phyloP scores from a whole-genome alignment of 208 protist species.

The Trypanosoma brucei region DNA sequence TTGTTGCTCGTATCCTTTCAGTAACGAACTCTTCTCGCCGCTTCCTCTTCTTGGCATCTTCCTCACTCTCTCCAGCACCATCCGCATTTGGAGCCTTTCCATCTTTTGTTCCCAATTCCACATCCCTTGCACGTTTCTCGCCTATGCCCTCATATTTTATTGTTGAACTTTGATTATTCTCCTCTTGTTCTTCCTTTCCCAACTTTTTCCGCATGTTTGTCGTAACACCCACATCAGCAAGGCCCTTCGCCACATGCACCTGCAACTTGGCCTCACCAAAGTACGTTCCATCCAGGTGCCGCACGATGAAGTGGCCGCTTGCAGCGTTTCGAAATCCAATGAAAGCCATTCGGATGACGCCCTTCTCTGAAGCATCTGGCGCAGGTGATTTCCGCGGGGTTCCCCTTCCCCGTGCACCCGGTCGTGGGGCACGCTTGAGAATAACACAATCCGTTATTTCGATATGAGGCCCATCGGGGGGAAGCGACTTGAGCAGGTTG shows the following conservation, averaged over 20 bases:
- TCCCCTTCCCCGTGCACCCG: neutral
- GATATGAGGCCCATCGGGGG: slow-evolving; percentile 71
- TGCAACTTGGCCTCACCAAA: slow-evolving; percentile 91
- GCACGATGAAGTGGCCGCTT: slow-evolving; percentile 82
- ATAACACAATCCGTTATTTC: slow-evolving; percentile 80
- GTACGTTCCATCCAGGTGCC: slow-evolving; percentile 92
- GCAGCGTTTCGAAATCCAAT: slow-evolving; percentile 89
- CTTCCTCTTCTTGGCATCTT: slow-evolving; percentile 14
- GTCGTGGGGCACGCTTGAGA: slow-evolving; percentile 32
- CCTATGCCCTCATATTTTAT: neutral
- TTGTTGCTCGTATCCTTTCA: slow-evolving; percentile 46
- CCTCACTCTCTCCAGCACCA: slow-evolving; percentile 9
- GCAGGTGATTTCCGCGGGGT: neutral
- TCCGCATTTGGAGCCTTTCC: slow-evolving; percentile 1
- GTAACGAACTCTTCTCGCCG: slow-evolving; percentile 63
- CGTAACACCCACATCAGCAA: slow-evolving; percentile 60
- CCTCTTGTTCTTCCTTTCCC: slow-evolving; percentile 17
- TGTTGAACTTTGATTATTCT: slow-evolving; percentile 4
- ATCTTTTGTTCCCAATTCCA: slow-evolving; percentile 4
- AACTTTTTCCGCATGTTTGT: slow-evolving; percentile 56
- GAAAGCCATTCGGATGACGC: slow-evolving; percentile 94
- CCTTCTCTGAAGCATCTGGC: slow-evolving; percentile 11
- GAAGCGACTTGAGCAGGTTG: slow-evolving; percentile 73
- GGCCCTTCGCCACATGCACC: slow-evolving; percentile 76
- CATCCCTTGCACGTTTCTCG: slow-evolving; percentile 3